Evolutionary conservation across 805 yeast genomes (phyloP).

Genomic region (Candida tallmaniae): DNA sequence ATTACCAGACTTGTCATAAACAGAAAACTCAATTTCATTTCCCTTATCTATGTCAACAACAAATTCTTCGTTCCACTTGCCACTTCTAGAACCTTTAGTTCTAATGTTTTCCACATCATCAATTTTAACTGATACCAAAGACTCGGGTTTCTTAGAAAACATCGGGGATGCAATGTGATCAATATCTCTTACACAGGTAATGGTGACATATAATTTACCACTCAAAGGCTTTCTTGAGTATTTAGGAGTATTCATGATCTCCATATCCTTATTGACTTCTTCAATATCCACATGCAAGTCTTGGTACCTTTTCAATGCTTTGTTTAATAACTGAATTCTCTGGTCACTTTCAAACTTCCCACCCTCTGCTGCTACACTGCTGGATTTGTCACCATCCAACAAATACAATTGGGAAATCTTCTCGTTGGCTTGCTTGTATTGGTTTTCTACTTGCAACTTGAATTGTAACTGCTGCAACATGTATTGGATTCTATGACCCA

Average conservation of each 20-base stretch:
- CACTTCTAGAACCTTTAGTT: slow-evolving; percentile 71
- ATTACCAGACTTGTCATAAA: slow-evolving; percentile 73
- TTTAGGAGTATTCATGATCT: slow-evolving; percentile 61
- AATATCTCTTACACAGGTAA: slow-evolving; percentile 78
- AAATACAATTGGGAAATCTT: slow-evolving; percentile 82
- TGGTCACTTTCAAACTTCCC: slow-evolving; percentile 82
- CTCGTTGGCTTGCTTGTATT: slow-evolving; percentile 88
- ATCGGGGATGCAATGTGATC: slow-evolving; percentile 88
- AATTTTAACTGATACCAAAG: slow-evolving; percentile 69
- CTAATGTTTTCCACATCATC: slow-evolving; percentile 84
- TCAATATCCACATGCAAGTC: slow-evolving; percentile 77
- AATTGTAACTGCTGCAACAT: slow-evolving; percentile 95
- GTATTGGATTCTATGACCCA: slow-evolving; percentile 90
- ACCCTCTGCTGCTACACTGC: slow-evolving; percentile 83
- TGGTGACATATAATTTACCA: slow-evolving; percentile 71
- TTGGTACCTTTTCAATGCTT: slow-evolving; percentile 80
- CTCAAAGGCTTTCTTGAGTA: slow-evolving; percentile 79
- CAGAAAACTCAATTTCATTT: slow-evolving; percentile 84
- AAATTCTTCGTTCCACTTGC: slow-evolving; percentile 81
- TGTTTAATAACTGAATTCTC: slow-evolving; percentile 77
- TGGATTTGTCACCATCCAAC: slow-evolving; percentile 85
- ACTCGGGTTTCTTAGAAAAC: slow-evolving; percentile 74
- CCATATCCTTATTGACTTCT: slow-evolving; percentile 62
- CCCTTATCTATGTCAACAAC: slow-evolving; percentile 81
- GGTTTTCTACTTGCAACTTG: slow-evolving; percentile 89